A percentile compares a stretch with the other conserved stretches of the same genome.
These are phyloP conservation scores for Fusarium penzigii DNA, from an alignment of 2,329 filamentous ascomycete species.

Conservation along the genomic window DNA sequence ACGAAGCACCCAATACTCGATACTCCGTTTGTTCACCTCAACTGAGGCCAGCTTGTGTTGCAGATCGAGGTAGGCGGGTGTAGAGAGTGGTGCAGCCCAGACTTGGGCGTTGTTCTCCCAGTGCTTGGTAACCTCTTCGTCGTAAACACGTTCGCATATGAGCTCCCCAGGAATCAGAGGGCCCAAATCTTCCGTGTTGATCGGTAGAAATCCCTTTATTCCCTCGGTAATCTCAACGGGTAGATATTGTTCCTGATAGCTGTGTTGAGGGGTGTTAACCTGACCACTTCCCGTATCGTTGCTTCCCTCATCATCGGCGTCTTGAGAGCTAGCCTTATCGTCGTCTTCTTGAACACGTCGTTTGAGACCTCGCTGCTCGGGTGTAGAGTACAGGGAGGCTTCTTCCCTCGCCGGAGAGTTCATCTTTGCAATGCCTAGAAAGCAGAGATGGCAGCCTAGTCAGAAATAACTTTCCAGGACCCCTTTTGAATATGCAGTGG, in stretches of 20 bases:
- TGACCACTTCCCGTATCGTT: neutral
- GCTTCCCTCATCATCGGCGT: neutral
- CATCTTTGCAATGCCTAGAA: no score
- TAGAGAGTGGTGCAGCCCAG: conserved; percentile 16
- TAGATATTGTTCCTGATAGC: neutral
- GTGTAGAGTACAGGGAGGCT: no score
- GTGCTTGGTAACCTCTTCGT: conserved; percentile 14
- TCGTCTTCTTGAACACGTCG: neutral
- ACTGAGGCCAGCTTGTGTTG: conserved; percentile 12
- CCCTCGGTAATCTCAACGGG: neutral
- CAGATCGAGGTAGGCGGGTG: conserved; percentile 12
- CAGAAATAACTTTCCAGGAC: no score
- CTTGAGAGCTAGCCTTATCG: neutral
- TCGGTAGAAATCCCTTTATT: neutral
- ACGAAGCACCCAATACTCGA: conserved; percentile 34
- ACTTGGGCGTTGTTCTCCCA: conserved; percentile 20
- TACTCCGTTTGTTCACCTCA: conserved; percentile 1
- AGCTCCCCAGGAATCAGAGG: neutral
- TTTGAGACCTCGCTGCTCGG: neutral
- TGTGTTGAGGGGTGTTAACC: neutral
- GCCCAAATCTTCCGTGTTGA: neutral
- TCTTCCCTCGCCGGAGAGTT: no score
- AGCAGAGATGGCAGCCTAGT: no score
- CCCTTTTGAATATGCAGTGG: no score
- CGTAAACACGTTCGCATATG: conserved; percentile 16